Evolutionary conservation across 23 red algal genomes (phyloP).

Genomic region (Cyanidium caldarium): DNA sequence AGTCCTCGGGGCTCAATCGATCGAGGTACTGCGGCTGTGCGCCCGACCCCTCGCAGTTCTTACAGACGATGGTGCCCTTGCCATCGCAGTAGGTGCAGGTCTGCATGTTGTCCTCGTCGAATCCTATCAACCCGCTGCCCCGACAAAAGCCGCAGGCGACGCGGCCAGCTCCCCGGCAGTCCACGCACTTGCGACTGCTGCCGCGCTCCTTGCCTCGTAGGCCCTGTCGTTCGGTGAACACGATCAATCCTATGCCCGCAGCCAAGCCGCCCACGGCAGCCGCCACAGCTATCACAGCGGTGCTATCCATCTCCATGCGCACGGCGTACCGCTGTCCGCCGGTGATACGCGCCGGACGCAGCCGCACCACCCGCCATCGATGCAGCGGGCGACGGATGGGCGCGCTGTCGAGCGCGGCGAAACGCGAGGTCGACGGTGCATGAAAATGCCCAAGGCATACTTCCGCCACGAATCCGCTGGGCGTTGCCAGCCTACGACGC

Average conservation of each 20-base stretch:
- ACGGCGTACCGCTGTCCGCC: background rate
- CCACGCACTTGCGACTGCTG: slow-evolving; percentile 54
- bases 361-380: background rate
- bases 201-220: slow-evolving; percentile 27
- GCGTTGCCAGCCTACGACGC: too few species aligned
- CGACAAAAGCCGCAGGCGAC: slow-evolving; percentile 41
- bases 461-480: too few species aligned
- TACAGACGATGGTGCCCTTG: slow-evolving; percentile 25
- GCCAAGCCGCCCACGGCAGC: slow-evolving; percentile 19
- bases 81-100: slow-evolving; percentile 64
- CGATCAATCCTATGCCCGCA: slow-evolving; percentile 55
- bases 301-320: background rate
- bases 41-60: slow-evolving; percentile 66
- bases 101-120: slow-evolving; percentile 18
- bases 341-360: background rate
- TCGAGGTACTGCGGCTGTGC: slow-evolving; percentile 85
- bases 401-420: background rate
- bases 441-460: too few species aligned
- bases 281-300: slow-evolving; percentile 8
- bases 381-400: background rate
- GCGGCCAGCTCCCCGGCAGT: slow-evolving; percentile 35
- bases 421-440: background rate
- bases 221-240: slow-evolving; percentile 68
- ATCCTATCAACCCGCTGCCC: slow-evolving; percentile 22
- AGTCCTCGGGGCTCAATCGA: slow-evolving; percentile 66